Evolutionary conservation across 257 asterid genomes (phyloP).

Genomic region (Rubia yunnanensis): DNA sequence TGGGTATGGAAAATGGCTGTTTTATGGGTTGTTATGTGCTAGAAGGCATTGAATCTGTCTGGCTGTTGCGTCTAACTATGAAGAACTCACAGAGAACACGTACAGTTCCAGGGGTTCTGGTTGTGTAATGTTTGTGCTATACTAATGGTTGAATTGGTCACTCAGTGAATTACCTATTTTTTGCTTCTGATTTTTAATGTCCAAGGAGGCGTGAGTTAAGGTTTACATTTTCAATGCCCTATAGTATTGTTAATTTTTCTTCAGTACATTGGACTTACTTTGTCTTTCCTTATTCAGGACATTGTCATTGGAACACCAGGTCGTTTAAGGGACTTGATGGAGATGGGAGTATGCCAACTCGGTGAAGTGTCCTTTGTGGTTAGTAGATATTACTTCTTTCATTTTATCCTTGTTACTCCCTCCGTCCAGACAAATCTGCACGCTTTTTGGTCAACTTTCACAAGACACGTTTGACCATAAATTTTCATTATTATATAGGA

Average conservation of each 20-base stretch:
- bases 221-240: not conserved
- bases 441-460: too few relatives aligned
- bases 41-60: not conserved
- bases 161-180: not conserved
- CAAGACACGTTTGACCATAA: too few relatives aligned
- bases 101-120: not conserved
- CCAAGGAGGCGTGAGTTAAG: not conserved
- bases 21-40: not conserved
- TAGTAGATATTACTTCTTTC: slow-evolving; percentile 23
- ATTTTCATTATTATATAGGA: too few relatives aligned
- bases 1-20: not conserved
- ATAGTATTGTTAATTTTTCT: not conserved
- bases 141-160: not conserved
- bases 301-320: slow-evolving; percentile 99
- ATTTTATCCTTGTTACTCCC: not conserved
- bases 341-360: slow-evolving; percentile 69
- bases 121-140: not conserved
- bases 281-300: slow-evolving; percentile 42
- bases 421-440: too few relatives aligned
- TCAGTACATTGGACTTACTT: not conserved
- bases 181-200: too few relatives aligned
- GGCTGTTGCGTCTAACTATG: not conserved
- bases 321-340: slow-evolving; percentile 86
- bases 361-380: slow-evolving; percentile 90
- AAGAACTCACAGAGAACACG: not conserved